phyloP scores from a whole-genome alignment of 768 basidiomycete genomes.

The Xerocomellus amylosporus region DNA sequence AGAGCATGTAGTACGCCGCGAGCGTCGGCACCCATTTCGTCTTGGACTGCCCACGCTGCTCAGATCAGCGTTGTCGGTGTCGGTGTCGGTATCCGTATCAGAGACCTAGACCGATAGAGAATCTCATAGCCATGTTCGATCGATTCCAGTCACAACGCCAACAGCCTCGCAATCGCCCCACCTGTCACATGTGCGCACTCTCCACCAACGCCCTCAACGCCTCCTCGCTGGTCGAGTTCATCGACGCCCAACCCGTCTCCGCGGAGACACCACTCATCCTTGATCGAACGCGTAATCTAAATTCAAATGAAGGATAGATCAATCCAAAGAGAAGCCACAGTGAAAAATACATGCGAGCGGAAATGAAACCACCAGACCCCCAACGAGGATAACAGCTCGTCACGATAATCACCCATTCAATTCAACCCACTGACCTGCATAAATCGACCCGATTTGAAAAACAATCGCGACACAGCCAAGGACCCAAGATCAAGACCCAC shows the following conservation, averaged over 20 bases:
- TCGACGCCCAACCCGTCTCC: conserved; percentile 30
- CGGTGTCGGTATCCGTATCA: too few relatives aligned
- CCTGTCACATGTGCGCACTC: conserved; percentile 46
- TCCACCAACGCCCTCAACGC: conserved; percentile 51
- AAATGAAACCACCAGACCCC: conserved; percentile 3
- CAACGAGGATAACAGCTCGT: not conserved
- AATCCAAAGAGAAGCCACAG: not conserved
- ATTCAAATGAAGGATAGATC: not conserved
- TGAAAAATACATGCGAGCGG: conserved; percentile 3
- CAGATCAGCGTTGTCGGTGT: conserved; percentile 7
- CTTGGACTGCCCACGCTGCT: conserved; percentile 15
- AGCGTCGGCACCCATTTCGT: conserved; percentile 61
- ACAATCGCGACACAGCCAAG: not conserved
- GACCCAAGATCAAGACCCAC: not conserved
- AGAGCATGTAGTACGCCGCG: conserved; percentile 42
- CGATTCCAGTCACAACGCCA: conserved; percentile 27
- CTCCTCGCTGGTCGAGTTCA: conserved; percentile 42
- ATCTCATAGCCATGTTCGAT: conserved; percentile 49
- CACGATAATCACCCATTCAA: not conserved
- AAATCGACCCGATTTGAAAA: conserved; percentile 38
- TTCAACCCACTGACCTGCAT: conserved; percentile 41
- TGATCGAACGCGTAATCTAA: conserved; percentile 54
- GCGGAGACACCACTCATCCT: conserved; percentile 43
- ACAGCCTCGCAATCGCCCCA: conserved; percentile 33
- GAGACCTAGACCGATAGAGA: not conserved